These are phyloP conservation scores for Zizania latifolia DNA, from an alignment of 176 grass and related monocot species.

Conservation along the genomic window DNA sequence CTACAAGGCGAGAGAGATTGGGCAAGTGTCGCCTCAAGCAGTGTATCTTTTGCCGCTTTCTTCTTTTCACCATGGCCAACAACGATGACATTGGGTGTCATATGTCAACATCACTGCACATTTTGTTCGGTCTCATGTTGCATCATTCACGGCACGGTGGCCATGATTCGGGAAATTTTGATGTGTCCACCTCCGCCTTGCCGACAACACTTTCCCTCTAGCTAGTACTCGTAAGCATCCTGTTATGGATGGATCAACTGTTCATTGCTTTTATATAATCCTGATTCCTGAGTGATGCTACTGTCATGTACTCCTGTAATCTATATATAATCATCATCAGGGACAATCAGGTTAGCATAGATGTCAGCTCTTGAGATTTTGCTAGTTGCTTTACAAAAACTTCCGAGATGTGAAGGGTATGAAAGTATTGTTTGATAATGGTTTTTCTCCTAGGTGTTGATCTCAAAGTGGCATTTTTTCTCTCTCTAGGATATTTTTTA, in stretches of 20 bases:
- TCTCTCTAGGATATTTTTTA: not conserved
- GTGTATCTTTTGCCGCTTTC: not conserved
- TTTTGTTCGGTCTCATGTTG: constrained; percentile 90
- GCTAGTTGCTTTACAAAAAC: not conserved
- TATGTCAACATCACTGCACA: constrained; percentile 57
- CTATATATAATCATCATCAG: not conserved
- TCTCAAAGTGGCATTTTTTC: not conserved
- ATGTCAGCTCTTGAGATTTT: not conserved
- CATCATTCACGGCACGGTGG: constrained; percentile 46
- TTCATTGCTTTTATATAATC: not conserved
- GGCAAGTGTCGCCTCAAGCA: constrained; percentile 26
- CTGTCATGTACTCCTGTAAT: too few species aligned
- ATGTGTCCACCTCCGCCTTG: not conserved
- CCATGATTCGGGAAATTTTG: constrained; percentile 3
- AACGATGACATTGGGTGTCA: constrained; percentile 2
- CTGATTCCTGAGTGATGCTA: not conserved
- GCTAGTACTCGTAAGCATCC: not conserved
- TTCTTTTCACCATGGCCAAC: constrained; percentile 23
- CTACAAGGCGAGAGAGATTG: constrained; percentile 24
- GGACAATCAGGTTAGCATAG: too few species aligned
- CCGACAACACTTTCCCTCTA: not conserved
- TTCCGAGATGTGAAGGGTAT: not conserved
- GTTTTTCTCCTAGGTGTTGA: not conserved
- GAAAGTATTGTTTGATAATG: not conserved
- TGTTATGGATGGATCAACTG: not conserved